Evolutionary conservation across 768 basidiomycete genomes (phyloP), one percentile per base, ranked within the genome.

Genomic region (Auriscalpium orientale): DNA sequence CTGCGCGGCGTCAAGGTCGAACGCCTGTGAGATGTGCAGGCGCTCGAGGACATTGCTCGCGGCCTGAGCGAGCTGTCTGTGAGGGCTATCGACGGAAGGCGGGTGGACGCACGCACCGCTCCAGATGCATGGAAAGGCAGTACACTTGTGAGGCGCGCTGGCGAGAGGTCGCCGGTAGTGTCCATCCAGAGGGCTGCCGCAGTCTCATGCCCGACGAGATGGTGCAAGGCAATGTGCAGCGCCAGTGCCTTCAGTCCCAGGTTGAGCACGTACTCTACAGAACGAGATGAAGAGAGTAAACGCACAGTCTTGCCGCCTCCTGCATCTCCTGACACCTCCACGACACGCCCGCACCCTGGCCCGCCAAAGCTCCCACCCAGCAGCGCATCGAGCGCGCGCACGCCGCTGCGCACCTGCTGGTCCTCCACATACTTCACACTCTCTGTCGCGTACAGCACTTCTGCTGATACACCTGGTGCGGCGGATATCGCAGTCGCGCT

Each of bases 231-330:
- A 15, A 85, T 67, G 53, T 87, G 82, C 37, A 85, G 65, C 1
- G 79, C 81, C 7, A 91, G 70, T 13, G 75, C 72, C 89, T 90
- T 62, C n/a, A 18, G 40, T 49, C 46, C 18, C 20, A n/a, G 5
- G 28, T 28, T 28, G 28, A 28, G 28, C 28, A 5, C 28, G 5
- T 46, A 12, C 53, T 55, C 58, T 58, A 54, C 40, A 40, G 47
- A 20, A 33, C 2, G 16, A 36, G 37, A 35, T 55, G 53, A 18
- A 44, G 49, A 11, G 28, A n/a, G 36, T 15, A 28, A 57, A 53
- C 81, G 57, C 65, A 89, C 89, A 56, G 84, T 82, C 75, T 88
- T 90, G 36, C 87, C 87, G 13, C 83, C 79, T 8, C 72, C 75
- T 64, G 69, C 76, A 18, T 82, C 79, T 10, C 89, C 89, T 33